Base-by-base conservation (phyloP, 192 early-diverging fungal genomes). In the Coemansia sp. region DNA sequence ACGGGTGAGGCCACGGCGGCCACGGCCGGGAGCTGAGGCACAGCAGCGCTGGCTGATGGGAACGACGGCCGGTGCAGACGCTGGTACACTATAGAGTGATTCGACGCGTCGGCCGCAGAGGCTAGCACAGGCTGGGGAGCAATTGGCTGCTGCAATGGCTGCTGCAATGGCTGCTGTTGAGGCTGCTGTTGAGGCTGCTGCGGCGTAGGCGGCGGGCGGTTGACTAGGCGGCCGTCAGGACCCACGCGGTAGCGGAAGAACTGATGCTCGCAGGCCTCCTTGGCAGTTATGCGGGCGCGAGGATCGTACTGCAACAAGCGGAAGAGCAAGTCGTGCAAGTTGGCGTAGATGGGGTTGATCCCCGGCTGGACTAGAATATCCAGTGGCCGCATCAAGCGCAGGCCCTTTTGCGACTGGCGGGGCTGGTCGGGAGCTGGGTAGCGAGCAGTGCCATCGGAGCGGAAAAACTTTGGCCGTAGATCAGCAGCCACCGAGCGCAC, bases 281-380 rank as follows among this genome's bases (percentile, higher is more conserved):
- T 82, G 12, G 96, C 95, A 4, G 93, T 87, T 42, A 97, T 91
- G 41, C 95, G 86, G 27, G 89, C 70, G 39, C 67, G 68, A 1
- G 96, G 94, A 64, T 97, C 93, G 79, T 91, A 95, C 39, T 84
- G 81, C 39, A 98, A 78, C 75, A 98, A 63, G 37, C 85, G 78
- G 66, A 78, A 78, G 53, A 98, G 78, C 64, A 98, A 73, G 66
- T 95, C 87, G 66, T 87, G 69, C 77, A 94, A 89, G 53, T 86
- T 70, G 32, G 72, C 74, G 23, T 80, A 70, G 44, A 85, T 79
- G n/a, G 72, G 60, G 39, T 83, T 80, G 50, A 73, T 84, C 10
- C 77, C 61, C 0, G 80, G 78, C 7, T 84, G 68, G 31, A 87
- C 86, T 48, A 85, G 73, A 65, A 75, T 84, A 73, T 66, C 67